These are phyloP conservation scores for Ilex paraguariensis DNA, from an alignment of 305 asterid species.

Conservation along the genomic window DNA sequence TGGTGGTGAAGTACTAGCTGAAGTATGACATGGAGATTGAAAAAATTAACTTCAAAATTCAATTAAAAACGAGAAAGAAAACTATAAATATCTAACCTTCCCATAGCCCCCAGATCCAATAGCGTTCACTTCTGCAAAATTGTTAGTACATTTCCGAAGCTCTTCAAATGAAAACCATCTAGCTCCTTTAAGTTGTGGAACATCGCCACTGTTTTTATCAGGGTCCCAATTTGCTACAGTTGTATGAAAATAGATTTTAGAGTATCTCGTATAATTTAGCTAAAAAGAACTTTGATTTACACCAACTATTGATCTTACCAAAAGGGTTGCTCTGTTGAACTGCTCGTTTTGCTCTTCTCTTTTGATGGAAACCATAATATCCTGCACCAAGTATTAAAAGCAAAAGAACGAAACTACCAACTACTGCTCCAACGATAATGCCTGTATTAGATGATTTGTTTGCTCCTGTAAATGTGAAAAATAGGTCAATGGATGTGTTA, in stretches of 20 bases:
- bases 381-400: conserved; percentile 55
- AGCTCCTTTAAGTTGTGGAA: conserved; percentile 60
- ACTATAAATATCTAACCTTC: conserved; percentile 28
- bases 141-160: conserved; percentile 49
- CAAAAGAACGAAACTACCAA: conserved; percentile 59
- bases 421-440: conserved; percentile 72
- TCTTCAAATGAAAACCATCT: conserved; percentile 49
- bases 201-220: conserved; percentile 38
- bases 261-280: too few species aligned
- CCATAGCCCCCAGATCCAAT: conserved; percentile 67
- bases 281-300: too few species aligned
- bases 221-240: conserved; percentile 37
- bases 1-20: too few species aligned
- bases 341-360: conserved; percentile 67
- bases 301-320: conserved; percentile 36
- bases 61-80: too few species aligned
- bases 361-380: conserved; percentile 67
- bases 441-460: conserved; percentile 39
- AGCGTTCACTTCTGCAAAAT: conserved; percentile 35
- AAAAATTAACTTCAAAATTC: too few species aligned
- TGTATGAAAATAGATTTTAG: not conserved
- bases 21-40: too few species aligned
- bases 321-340: conserved; percentile 57
- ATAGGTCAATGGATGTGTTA: too few species aligned
- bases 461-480: conserved; percentile 9